Conservation (phyloP, 371 early-diverging fungal genomes). For the Rozella allomycis region DNA sequence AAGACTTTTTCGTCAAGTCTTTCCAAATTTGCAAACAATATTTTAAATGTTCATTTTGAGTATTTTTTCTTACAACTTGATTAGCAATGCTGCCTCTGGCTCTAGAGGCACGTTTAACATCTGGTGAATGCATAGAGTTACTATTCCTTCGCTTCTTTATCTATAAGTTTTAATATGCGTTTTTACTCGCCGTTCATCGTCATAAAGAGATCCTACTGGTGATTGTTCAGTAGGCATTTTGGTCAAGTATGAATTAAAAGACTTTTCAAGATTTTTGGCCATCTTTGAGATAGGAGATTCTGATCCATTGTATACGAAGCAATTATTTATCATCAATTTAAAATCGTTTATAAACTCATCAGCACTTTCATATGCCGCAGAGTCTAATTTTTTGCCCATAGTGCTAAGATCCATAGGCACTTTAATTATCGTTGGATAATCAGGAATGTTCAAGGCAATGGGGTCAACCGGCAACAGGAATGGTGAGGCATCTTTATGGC, state of each 20-base stretch:
- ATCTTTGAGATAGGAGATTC: neutral
- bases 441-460: slow-evolving; percentile 14
- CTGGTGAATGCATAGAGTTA: too few relatives aligned
- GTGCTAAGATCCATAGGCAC: slow-evolving; percentile 22
- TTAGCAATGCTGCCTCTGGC: too few relatives aligned
- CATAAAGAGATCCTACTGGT: too few relatives aligned
- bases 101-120: too few relatives aligned
- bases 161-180: too few relatives aligned
- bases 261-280: neutral
- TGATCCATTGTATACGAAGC: slow-evolving; percentile 13
- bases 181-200: too few relatives aligned
- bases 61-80: too few relatives aligned
- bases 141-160: too few relatives aligned
- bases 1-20: slow-evolving; percentile 49
- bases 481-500: neutral
- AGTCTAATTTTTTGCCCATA: slow-evolving; percentile 10
- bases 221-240: too few relatives aligned
- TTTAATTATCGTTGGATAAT: slow-evolving; percentile 18
- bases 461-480: slow-evolving; percentile 18
- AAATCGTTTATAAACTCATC: slow-evolving; percentile 53
- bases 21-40: slow-evolving; percentile 41
- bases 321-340: slow-evolving; percentile 24
- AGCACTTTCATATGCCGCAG: slow-evolving; percentile 22
- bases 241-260: too few relatives aligned
- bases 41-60: slow-evolving; percentile 39